phyloP scores from a whole-genome alignment of 2,329 filamentous ascomycete species.

The Proliferodiscus dingleyae region DNA sequence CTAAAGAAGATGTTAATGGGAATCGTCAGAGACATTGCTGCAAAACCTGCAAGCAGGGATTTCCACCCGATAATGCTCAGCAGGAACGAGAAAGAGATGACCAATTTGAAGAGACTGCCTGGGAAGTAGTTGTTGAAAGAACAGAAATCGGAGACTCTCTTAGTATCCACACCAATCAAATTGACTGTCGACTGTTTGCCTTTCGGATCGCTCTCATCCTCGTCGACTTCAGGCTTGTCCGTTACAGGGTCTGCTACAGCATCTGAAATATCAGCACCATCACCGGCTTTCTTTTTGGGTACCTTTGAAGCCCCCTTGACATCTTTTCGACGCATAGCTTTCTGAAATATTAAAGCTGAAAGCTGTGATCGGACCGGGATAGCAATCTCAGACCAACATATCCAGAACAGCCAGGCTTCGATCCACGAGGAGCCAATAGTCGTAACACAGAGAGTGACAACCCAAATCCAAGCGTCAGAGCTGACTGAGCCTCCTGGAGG shows the following conservation, averaged over 20 bases:
- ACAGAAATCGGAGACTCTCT: constrained; percentile 64
- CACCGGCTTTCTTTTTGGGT: constrained; percentile 32
- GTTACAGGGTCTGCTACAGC: constrained; percentile 23
- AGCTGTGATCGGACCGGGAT: constrained; percentile 67
- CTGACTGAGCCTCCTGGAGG: constrained; percentile 41
- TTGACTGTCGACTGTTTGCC: constrained; percentile 70
- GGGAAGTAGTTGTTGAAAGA: constrained; percentile 62
- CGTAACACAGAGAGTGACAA: constrained; percentile 56
- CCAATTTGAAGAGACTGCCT: constrained; percentile 56
- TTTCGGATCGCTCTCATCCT: constrained; percentile 47
- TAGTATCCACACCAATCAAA: constrained; percentile 70
- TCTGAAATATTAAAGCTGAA: constrained; percentile 68
- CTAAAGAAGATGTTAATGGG: constrained; percentile 66
- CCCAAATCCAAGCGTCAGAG: constrained; percentile 61
- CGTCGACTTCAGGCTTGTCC: constrained; percentile 32
- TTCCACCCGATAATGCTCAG: constrained; percentile 68
- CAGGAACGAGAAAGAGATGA: constrained; percentile 63
- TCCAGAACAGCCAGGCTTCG: constrained; percentile 63
- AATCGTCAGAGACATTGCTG: constrained; percentile 57
- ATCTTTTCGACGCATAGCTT: constrained; percentile 72
- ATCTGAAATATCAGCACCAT: constrained; percentile 27
- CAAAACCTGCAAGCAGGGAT: constrained; percentile 59
- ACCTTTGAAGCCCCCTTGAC: constrained; percentile 56
- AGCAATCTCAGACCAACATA: constrained; percentile 56
- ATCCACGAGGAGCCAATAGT: constrained; percentile 51